Evolutionary conservation across 345 rosid species (phyloP), one percentile per base, ranked within the genome.

Genomic region (Noccaea bulbosa): DNA sequence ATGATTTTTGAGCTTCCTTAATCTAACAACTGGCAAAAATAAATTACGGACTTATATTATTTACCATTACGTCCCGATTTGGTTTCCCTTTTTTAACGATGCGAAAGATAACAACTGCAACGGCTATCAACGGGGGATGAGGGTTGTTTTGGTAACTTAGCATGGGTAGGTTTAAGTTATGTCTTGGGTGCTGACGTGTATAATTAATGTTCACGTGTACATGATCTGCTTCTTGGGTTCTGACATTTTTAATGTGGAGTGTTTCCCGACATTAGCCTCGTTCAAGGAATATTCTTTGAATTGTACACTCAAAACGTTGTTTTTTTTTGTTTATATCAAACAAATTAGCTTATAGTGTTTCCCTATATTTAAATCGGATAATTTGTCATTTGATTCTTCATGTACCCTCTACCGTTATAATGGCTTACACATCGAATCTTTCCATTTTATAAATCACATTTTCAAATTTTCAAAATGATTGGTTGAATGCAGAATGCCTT

Each of bases 211-310:
- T 55, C 73, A 74, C 78, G 78, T 74, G 78, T 68, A 53, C 73
- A 10, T 68, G 51, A 74, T 45, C 62, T 41, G 62, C 41, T 65
- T 66, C 9, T 38, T 38, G 2, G 54, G 39, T 41, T 41, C 68
- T 74, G 78, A 74, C 72, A 67, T 44, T 53, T 33, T 33, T 20
- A 58, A 76, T 60, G 72, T 71, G 58, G 15, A 43, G 71, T 27
- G 75, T 73, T 74, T 70, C 69, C 78, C 63, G 45, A 45, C 74
- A 61, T 49, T 44, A 5, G 63, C 75, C 74, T 75, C 79, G 79
- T 75, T 75, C 59, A 71, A 54, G 58, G 72, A 70, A 79, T 79
- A 74, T 82, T 71, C 65, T 73, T 74, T 62, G 60, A 67, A 72
- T 55, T 11, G 71, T 66, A 74, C 77, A 69, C 84, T 78, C 78